Percentiles rank a stretch among this genome's conserved stretches.
Conservation (phyloP, 768 basidiomycete species). For the Mycena haematopus region DNA sequence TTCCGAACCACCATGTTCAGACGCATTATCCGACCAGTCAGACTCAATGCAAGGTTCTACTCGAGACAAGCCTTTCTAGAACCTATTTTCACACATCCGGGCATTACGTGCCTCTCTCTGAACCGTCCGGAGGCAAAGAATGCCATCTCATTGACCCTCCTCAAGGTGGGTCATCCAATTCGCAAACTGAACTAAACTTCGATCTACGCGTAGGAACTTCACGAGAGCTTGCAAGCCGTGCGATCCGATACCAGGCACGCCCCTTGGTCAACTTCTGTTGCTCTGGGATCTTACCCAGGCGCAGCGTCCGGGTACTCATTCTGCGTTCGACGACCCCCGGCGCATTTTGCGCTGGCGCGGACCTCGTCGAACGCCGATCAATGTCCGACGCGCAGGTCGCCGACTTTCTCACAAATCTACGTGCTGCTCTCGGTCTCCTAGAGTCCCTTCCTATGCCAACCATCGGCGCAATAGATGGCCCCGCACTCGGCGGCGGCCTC, state of each 20-base stretch:
- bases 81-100: conserved; percentile 59
- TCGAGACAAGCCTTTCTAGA: conserved; percentile 55
- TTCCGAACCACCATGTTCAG: conserved; percentile 13
- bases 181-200: conserved; percentile 17
- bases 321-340: conserved; percentile 80
- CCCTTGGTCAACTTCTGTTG: conserved; percentile 1
- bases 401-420: conserved; percentile 79
- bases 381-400: conserved; percentile 81
- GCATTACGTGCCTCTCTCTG: conserved; percentile 76
- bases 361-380: conserved; percentile 82
- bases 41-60: conserved; percentile 15
- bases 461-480: conserved; percentile 92
- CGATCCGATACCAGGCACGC: conserved; percentile 70
- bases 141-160: conserved; percentile 78
- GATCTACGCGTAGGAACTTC: conserved; percentile 61
- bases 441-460: conserved; percentile 88
- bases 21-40: neutral
- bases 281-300: conserved; percentile 16
- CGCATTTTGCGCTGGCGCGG: conserved; percentile 92
- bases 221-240: conserved; percentile 68
- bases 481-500: conserved; percentile 91
- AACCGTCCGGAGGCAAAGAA: conserved; percentile 87
- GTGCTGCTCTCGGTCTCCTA: conserved; percentile 74
- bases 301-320: conserved; percentile 79
- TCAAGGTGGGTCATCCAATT: conserved; percentile 59